Evolutionary conservation across 2,329 filamentous ascomycete species (phyloP).

Genomic region (Sordariomycetes sp.): DNA sequence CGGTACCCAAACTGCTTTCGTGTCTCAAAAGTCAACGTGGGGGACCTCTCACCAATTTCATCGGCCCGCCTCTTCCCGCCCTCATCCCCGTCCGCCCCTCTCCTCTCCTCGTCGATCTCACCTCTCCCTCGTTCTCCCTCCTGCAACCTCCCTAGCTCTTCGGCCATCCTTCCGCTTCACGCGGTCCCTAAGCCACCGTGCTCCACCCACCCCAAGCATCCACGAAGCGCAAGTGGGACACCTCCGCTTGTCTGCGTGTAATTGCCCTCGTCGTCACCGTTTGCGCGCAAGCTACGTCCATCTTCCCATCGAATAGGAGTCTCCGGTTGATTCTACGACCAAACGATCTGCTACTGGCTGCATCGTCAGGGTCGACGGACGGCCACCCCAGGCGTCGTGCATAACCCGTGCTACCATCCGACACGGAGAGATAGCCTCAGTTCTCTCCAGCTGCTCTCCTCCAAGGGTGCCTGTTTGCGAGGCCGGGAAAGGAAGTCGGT

Average conservation of each 20-base stretch:
- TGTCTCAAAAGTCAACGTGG: neutral
- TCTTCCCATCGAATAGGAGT: too few species aligned
- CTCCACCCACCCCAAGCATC: neutral
- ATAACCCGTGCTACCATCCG: neutral
- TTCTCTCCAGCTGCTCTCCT: neutral
- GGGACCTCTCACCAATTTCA: neutral
- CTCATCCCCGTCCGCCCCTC: neutral
- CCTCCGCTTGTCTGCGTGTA: too few species aligned
- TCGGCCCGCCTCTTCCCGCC: neutral
- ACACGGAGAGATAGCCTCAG: neutral
- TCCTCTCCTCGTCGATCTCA: neutral
- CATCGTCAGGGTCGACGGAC: too few species aligned
- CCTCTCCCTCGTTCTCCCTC: neutral
- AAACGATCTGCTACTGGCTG: too few species aligned
- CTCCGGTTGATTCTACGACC: too few species aligned
- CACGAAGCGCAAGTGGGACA: neutral
- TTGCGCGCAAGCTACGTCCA: too few species aligned
- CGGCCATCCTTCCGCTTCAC: neutral
- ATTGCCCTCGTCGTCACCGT: too few species aligned
- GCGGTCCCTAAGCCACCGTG: neutral
- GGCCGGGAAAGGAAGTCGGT: constrained; percentile 20
- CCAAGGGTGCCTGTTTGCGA: neutral
- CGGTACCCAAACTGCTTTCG: neutral
- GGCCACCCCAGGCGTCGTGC: neutral
- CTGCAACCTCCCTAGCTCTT: neutral